These are phyloP conservation scores for Gelatoporia subvermispora DNA, from an alignment of 768 basidiomycete species.

Conservation along the genomic window DNA sequence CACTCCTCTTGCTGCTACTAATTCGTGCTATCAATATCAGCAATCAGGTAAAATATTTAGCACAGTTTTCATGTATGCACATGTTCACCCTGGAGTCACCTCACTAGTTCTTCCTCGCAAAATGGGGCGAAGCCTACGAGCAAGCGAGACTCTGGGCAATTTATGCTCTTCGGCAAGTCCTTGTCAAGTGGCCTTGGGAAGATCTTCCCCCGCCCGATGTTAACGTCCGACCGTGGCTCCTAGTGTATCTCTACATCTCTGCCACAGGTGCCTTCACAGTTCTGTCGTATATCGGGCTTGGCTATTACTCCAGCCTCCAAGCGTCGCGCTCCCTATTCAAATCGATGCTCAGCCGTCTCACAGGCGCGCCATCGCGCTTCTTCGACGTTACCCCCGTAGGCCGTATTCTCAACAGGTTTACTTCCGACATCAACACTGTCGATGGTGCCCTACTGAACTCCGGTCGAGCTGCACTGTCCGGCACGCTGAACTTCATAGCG, in stretches of 20 bases:
- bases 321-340: slow-evolving; percentile 60
- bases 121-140: slow-evolving; percentile 66
- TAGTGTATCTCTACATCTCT: slow-evolving; percentile 60
- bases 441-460: slow-evolving; percentile 60
- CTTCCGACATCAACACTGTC: slow-evolving; percentile 66
- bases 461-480: slow-evolving; percentile 48
- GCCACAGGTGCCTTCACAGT: slow-evolving; percentile 50
- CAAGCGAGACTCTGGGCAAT: slow-evolving; percentile 20
- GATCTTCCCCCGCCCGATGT: slow-evolving; percentile 52
- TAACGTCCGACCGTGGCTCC: slow-evolving; percentile 61
- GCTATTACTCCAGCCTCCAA: slow-evolving; percentile 65
- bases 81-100: neutral
- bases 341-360: slow-evolving; percentile 47
- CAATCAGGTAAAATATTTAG: slow-evolving; percentile 45
- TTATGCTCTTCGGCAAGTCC: neutral
- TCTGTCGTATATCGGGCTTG: slow-evolving; percentile 52
- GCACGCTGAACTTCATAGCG: slow-evolving; percentile 54
- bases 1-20: slow-evolving; percentile 45
- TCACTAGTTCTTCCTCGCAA: slow-evolving; percentile 57
- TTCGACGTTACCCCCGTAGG: slow-evolving; percentile 76
- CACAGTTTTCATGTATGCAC: neutral
- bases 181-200: slow-evolving; percentile 30
- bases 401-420: slow-evolving; percentile 75
- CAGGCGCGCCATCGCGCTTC: slow-evolving; percentile 61
- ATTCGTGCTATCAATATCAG: slow-evolving; percentile 52